Conservation (phyloP, 768 basidiomycete genomes). For the Dacryopinax primogenitus region DNA sequence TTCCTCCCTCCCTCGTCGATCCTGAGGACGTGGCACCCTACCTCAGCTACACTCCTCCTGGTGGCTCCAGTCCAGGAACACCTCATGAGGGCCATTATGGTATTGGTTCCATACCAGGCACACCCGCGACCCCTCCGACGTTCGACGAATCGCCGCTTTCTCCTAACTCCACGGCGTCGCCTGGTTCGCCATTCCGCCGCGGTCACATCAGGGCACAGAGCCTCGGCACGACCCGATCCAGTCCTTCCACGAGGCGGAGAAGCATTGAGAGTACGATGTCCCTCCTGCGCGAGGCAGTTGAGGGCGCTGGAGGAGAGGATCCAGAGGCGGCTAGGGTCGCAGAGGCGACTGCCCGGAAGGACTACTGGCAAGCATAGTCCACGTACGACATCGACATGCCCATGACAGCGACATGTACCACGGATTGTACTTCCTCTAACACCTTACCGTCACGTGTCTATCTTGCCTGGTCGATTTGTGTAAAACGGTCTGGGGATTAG, state of each 20-base stretch:
- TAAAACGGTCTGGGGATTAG: conserved; percentile 6
- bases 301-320: conserved; percentile 47
- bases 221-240: conserved; percentile 89
- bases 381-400: neutral
- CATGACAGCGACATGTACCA: neutral
- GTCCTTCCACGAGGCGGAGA: conserved; percentile 80
- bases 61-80: conserved; percentile 22
- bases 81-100: conserved; percentile 17
- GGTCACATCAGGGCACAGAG: conserved; percentile 61
- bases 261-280: conserved; percentile 92
- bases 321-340: conserved; percentile 25
- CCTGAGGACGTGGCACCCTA: conserved; percentile 27
- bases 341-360: conserved; percentile 24
- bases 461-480: neutral
- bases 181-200: conserved; percentile 39
- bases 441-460: neutral
- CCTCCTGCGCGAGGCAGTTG: conserved; percentile 84
- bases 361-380: conserved; percentile 8
- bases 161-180: conserved; percentile 24
- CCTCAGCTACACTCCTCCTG: conserved; percentile 18
- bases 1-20: conserved; percentile 93
- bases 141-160: conserved; percentile 29
- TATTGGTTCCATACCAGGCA: neutral
- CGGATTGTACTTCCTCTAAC: neutral
- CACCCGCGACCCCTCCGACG: neutral